Percentiles rank a stretch among this genome's conserved stretches.
Conservation (phyloP, 208 protist species). For the Tritrichomonas foetus region DNA sequence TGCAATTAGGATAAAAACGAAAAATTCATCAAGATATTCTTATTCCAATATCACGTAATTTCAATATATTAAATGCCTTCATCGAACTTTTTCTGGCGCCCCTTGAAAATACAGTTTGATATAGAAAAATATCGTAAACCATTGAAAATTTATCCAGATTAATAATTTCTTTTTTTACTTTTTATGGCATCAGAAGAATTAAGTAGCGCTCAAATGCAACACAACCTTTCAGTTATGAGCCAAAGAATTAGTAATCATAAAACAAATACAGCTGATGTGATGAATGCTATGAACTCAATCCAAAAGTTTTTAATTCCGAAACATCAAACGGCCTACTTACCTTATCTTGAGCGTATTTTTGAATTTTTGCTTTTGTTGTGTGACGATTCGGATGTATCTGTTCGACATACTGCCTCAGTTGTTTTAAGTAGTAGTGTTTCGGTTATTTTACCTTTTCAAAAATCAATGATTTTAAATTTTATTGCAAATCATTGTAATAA, state of each 20-base stretch:
- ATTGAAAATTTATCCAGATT: too few relatives aligned
- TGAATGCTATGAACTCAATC: not conserved
- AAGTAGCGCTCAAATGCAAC: not conserved
- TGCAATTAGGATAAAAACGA: too few relatives aligned
- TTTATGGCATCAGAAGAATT: not conserved
- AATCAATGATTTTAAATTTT: not conserved
- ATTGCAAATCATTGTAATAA: not conserved
- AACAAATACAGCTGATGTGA: not conserved
- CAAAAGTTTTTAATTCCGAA: not conserved
- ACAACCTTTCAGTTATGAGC: not conserved
- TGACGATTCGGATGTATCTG: not conserved
- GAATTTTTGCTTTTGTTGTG: not conserved
- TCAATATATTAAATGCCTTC: too few relatives aligned
- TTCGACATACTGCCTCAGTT: not conserved
- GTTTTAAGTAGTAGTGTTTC: not conserved
- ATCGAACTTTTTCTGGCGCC: too few relatives aligned
- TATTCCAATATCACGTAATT: too few relatives aligned
- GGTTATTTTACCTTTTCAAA: conserved; percentile 17
- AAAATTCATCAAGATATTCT: too few relatives aligned
- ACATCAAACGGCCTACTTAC: not conserved
- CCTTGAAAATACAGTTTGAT: too few relatives aligned
- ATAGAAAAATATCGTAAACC: too few relatives aligned
- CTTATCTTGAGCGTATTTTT: not conserved
- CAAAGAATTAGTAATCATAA: not conserved
- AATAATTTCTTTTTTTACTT: too few relatives aligned